Evolutionary conservation across 345 rosid species (phyloP).

Genomic region (Salix arbutifolia): DNA sequence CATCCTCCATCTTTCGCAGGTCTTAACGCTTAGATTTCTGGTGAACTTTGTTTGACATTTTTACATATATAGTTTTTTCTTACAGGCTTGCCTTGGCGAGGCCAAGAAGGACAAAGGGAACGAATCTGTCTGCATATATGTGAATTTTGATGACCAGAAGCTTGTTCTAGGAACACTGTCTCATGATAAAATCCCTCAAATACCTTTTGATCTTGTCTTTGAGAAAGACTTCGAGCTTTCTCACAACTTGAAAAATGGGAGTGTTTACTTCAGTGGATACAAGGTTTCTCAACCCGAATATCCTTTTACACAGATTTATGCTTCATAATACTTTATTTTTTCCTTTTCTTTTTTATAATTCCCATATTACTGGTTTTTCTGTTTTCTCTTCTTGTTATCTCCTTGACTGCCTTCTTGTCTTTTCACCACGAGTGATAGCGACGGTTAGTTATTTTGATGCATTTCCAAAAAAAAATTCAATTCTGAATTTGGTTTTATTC

Average conservation of each 20-base stretch:
- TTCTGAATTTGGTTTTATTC: background rate
- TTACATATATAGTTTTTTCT: background rate
- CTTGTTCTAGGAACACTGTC: conserved; percentile 62
- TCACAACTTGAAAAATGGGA: conserved; percentile 66
- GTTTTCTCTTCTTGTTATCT: conserved; percentile 10
- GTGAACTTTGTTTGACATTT: background rate
- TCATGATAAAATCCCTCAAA: conserved; percentile 56
- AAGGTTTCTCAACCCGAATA: conserved; percentile 31
- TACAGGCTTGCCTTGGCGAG: conserved; percentile 65
- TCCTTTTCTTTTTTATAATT: background rate
- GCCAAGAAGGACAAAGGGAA: conserved; percentile 41
- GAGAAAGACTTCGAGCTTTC: conserved; percentile 53
- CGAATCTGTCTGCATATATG: conserved; percentile 31
- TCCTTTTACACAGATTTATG: conserved; percentile 38
- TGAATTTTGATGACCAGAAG: conserved; percentile 40
- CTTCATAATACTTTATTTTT: background rate
- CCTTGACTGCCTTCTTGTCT: conserved; percentile 29
- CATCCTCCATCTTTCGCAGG: conserved; percentile 66
- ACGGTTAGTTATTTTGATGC: conserved; percentile 16
- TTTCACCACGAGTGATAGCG: background rate
- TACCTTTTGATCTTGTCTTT: conserved; percentile 51
- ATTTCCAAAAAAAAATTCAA: background rate
- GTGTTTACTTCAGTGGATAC: conserved; percentile 66
- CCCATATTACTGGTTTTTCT: background rate
- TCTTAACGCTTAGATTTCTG: background rate